Evolutionary conservation across 768 basidiomycete species (phyloP).

Genomic region (Tephrocybe sp.): DNA sequence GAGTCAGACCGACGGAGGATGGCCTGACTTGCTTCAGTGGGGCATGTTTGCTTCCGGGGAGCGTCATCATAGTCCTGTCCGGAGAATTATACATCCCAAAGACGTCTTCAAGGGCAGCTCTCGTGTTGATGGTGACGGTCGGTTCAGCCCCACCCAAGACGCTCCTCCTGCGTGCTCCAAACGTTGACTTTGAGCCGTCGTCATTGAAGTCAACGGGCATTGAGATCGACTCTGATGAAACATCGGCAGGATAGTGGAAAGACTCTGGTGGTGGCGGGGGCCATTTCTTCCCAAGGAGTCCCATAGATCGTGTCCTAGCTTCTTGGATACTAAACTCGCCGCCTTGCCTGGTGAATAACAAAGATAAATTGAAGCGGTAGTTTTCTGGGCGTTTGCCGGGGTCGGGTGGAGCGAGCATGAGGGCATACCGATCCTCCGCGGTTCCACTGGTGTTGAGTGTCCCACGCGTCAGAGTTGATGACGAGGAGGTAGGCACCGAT

Average conservation of each 20-base stretch:
- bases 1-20: constrained; percentile 43
- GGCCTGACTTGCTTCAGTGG: constrained; percentile 69
- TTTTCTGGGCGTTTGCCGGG: constrained; percentile 75
- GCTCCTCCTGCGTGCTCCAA: constrained; percentile 41
- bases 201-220: constrained; percentile 61
- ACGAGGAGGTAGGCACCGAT: constrained; percentile 27
- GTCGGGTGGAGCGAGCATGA: constrained; percentile 69
- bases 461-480: constrained; percentile 28
- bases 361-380: constrained; percentile 61
- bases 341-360: constrained; percentile 75
- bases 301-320: constrained; percentile 78
- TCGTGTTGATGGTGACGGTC: constrained; percentile 95
- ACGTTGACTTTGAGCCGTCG: constrained; percentile 47
- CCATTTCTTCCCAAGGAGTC: constrained; percentile 85
- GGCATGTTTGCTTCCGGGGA: constrained; percentile 71
- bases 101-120: constrained; percentile 90
- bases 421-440: constrained; percentile 61
- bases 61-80: constrained; percentile 63
- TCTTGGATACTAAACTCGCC: constrained; percentile 87
- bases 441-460: constrained; percentile 25
- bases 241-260: constrained; percentile 17
- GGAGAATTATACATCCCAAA: constrained; percentile 96
- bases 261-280: constrained; percentile 56
- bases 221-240: constrained; percentile 31
- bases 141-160: constrained; percentile 57